Evolutionary conservation across 306 rosid species (phyloP).

Genomic region (Vigna nakashimae): DNA sequence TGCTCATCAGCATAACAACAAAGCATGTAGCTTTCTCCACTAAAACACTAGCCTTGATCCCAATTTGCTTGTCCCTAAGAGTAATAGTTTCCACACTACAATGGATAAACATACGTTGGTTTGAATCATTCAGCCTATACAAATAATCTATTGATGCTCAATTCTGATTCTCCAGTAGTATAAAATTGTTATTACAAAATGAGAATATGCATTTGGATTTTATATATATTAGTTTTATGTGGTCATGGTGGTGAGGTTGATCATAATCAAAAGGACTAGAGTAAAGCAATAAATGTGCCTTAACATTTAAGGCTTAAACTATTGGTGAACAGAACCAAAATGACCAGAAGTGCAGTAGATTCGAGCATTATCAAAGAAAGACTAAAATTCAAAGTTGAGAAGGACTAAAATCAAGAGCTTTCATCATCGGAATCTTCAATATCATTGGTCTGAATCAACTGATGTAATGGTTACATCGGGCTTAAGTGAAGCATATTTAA

Average conservation of each 20-base stretch:
- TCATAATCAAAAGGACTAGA: neutral
- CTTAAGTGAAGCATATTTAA: constrained; percentile 94
- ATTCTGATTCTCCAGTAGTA: constrained; percentile 32
- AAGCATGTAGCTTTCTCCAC: constrained; percentile 98
- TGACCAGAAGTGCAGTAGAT: neutral
- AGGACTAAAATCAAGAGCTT: constrained; percentile 57
- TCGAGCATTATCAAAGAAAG: no score
- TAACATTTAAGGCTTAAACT: neutral
- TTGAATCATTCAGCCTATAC: constrained; percentile 2
- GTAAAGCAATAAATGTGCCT: constrained; percentile 12
- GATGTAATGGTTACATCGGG: constrained; percentile 99
- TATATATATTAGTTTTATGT: neutral
- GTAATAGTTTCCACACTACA: constrained; percentile 96
- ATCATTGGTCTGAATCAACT: constrained; percentile 84
- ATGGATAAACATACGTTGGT: constrained; percentile 40
- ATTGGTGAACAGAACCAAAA: neutral
- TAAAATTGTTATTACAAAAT: constrained; percentile 1
- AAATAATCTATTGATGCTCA: neutral
- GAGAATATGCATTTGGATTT: neutral
- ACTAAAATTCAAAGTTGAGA: neutral
- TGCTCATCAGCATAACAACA: constrained; percentile 99
- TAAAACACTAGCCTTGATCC: constrained; percentile 95
- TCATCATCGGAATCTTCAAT: constrained; percentile 96
- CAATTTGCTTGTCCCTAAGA: constrained; percentile 96
- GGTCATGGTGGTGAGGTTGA: neutral